A percentile compares a stretch with the other conserved stretches of the same genome.
phyloP scores from a whole-genome alignment of 139 green algal genomes.

The Volvox reticuliferus region DNA sequence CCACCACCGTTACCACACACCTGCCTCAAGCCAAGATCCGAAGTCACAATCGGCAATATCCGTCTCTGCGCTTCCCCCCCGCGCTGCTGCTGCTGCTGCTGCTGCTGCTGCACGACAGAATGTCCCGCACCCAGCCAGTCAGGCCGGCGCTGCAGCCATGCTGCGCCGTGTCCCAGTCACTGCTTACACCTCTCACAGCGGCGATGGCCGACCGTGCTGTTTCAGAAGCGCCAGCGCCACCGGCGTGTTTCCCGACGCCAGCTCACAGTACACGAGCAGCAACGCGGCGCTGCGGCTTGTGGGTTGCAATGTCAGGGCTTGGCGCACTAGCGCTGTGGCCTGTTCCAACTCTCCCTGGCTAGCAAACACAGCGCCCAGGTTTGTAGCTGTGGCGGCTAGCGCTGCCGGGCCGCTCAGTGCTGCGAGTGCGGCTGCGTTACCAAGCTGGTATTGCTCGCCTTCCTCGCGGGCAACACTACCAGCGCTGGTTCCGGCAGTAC shows the following conservation, averaged over 20 bases:
- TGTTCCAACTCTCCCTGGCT: constrained; percentile 36
- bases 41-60: no score
- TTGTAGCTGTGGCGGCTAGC: constrained; percentile 21
- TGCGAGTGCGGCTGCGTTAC: constrained; percentile 38
- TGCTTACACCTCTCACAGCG: no score
- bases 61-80: no score
- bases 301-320: constrained; percentile 24
- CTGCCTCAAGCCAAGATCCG: no score
- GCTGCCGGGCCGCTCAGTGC: constrained; percentile 42
- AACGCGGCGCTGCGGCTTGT: neutral
- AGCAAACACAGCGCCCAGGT: constrained; percentile 38
- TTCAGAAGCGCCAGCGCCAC: constrained; percentile 34
- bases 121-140: no score
- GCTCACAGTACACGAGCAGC: constrained; percentile 43
- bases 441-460: constrained; percentile 4
- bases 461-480: neutral
- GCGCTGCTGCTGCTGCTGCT: no score
- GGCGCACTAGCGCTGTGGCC: constrained; percentile 22
- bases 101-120: no score
- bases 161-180: no score
- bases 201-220: neutral
- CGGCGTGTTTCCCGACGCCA: constrained; percentile 13
- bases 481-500: no score
- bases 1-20: no score
- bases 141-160: no score